Conservation (phyloP, 768 basidiomycete species). For the Suillus ampliporus region DNA sequence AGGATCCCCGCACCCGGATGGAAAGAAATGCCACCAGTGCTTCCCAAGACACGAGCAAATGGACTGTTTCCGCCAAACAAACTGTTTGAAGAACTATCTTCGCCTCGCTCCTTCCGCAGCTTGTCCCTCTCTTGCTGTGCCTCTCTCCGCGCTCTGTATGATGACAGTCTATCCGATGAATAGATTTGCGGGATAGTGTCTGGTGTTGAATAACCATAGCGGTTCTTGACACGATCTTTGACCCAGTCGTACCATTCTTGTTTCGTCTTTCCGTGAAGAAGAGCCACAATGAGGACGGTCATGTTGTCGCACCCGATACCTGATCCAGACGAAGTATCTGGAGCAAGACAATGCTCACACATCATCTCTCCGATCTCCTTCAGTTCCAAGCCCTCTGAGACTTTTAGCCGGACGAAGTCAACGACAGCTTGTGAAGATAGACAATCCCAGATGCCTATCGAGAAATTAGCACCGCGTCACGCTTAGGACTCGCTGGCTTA, state of each 20-base stretch:
- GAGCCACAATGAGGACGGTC: constrained; percentile 91
- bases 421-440: constrained; percentile 91
- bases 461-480: constrained; percentile 11
- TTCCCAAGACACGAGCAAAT: constrained; percentile 61
- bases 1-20: constrained; percentile 58
- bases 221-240: constrained; percentile 74
- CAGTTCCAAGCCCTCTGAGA: constrained; percentile 80
- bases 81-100: constrained; percentile 33
- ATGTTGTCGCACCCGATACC: constrained; percentile 99
- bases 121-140: constrained; percentile 57
- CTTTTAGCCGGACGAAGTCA: constrained; percentile 82
- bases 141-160: constrained; percentile 67
- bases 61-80: constrained; percentile 42
- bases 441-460: constrained; percentile 98
- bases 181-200: constrained; percentile 78
- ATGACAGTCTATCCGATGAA: constrained; percentile 61
- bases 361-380: constrained; percentile 87
- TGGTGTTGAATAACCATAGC: constrained; percentile 82
- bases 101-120: constrained; percentile 40
- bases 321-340: constrained; percentile 86
- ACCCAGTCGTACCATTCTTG: constrained; percentile 95
- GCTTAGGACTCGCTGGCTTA: constrained; percentile 40
- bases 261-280: constrained; percentile 86
- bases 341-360: constrained; percentile 93
- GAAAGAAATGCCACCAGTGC: constrained; percentile 70